A percentile compares a stretch with the other conserved stretches of the same genome.
phyloP scores from a whole-genome alignment of 2,329 filamentous ascomycete species.

The Neofusicoccum sp. region DNA sequence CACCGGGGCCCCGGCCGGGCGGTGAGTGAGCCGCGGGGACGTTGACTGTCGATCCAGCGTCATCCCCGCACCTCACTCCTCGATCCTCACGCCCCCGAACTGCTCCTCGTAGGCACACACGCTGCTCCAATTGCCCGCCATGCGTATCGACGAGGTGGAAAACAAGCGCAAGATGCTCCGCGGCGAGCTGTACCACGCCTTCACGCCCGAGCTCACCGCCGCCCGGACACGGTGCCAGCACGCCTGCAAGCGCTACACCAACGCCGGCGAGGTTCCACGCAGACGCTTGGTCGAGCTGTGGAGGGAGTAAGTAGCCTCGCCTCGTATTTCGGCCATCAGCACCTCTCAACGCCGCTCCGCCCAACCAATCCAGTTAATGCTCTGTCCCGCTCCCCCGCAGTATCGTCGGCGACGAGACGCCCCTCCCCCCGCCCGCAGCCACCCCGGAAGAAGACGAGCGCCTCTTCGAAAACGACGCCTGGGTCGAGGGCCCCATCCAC shows the following conservation, averaged over 20 bases:
- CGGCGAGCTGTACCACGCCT: conserved; percentile 75
- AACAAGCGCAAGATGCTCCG: conserved; percentile 57
- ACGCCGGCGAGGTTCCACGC: conserved; percentile 60
- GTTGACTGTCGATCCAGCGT: neutral
- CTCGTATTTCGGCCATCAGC: neutral
- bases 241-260: conserved; percentile 67
- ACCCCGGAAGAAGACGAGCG: conserved; percentile 66
- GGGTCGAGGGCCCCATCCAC: conserved; percentile 69
- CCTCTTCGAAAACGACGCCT: conserved; percentile 66
- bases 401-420: conserved; percentile 62
- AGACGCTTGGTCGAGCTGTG: conserved; percentile 68
- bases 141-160: conserved; percentile 26
- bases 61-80: neutral
- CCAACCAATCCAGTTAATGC: neutral
- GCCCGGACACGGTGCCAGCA: conserved; percentile 64
- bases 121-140: neutral
- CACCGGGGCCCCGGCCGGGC: neutral
- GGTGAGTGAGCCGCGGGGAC: neutral
- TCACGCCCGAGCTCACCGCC: conserved; percentile 68
- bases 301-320: conserved; percentile 63
- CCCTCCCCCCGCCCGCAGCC: conserved; percentile 62
- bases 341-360: neutral
- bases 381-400: conserved; percentile 43
- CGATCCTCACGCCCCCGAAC: neutral
- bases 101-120: neutral